A percentile compares a stretch with the other conserved stretches of the same genome.
Conservation (phyloP, 1,284 basidiomycete species). For the Trametes versicolor region DNA sequence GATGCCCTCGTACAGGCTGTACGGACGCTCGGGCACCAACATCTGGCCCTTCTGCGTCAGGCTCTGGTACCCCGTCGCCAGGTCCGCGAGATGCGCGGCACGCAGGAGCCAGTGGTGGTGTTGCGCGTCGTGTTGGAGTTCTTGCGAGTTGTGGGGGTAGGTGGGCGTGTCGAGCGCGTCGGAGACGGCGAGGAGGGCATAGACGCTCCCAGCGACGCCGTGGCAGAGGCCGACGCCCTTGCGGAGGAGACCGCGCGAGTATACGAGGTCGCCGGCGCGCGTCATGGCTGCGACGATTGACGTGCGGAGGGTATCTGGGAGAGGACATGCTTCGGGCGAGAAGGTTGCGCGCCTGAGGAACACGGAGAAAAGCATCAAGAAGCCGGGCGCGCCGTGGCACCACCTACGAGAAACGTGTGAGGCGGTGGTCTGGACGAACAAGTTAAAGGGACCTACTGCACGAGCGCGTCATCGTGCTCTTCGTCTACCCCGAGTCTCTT, state of each 20-base stretch:
- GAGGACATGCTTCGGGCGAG: constrained; percentile 28
- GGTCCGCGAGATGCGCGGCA: constrained; percentile 57
- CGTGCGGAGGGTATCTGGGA: constrained; percentile 34
- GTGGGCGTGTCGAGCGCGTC: constrained; percentile 40
- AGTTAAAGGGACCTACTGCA: constrained; percentile 52
- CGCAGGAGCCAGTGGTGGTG: constrained; percentile 43
- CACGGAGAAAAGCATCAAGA: constrained; percentile 57
- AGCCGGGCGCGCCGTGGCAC: constrained; percentile 66
- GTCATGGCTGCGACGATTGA: constrained; percentile 47
- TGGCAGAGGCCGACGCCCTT: constrained; percentile 69
- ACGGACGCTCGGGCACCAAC: constrained; percentile 57
- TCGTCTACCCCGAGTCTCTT: constrained; percentile 28
- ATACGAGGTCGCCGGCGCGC: constrained; percentile 54
- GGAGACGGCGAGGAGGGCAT: constrained; percentile 58
- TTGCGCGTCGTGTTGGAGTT: background rate
- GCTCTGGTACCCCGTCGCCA: constrained; percentile 50
- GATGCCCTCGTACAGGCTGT: constrained; percentile 63
- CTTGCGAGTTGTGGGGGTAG: background rate
- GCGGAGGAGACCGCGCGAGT: constrained; percentile 57
- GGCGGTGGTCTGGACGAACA: background rate
- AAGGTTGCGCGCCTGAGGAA: constrained; percentile 42
- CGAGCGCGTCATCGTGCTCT: constrained; percentile 46
- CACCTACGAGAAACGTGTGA: constrained; percentile 48
- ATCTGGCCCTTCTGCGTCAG: constrained; percentile 52
- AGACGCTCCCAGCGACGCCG: constrained; percentile 61